Evolutionary conservation across 768 basidiomycete genomes (phyloP), one percentile per base, ranked within the genome.

Genomic region (Panaeolus cyanescens): DNA sequence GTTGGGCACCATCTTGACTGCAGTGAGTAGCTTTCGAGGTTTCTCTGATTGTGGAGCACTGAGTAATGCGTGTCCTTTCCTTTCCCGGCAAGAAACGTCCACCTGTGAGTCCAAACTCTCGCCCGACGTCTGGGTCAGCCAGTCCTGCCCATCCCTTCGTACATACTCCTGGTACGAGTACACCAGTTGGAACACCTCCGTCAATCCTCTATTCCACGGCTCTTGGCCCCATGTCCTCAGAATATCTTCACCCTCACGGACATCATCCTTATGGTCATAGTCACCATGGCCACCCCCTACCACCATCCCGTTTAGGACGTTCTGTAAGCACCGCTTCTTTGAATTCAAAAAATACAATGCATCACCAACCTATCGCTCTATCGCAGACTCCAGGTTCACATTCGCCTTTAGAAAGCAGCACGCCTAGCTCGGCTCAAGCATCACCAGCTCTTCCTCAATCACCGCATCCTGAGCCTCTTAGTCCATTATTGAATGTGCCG

Each of bases 1-100:
- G 0, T 71, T 89, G 56, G 87, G 87, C 20, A 85, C 84, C 65
- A 86, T 89, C 40, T 72, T 89, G 12, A 74, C 82, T 10, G 85
- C 86, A 63, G 86, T 87, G 68, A 72, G 85, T 79, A 59, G 37
- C 39, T 54, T 50, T 55, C 54, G 17, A 56, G 55, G 59, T 17
- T 55, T 28, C 19, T 59, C 62, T 64, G 45, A 34, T 19, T 33
- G 55, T 56, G 58, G 45, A 62, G 42, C 54, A 55, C 68, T 63
- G 59, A 64, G 56, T 58, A 54, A 22, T 45, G 30, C 32, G 33
- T 60, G 55, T 33, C 34, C 25, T 32, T 34, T 62, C 40, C 40
- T 30, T 55, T 56, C 58, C 55, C 39, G 22, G 34, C 53, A 70
- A 85, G 83, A 86, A 85, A 80, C 83, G 84, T 17, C 80, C 83